Evolutionary conservation across 2,329 filamentous ascomycete genomes (phyloP).

Genomic region (Aspergillus luchuensis): DNA sequence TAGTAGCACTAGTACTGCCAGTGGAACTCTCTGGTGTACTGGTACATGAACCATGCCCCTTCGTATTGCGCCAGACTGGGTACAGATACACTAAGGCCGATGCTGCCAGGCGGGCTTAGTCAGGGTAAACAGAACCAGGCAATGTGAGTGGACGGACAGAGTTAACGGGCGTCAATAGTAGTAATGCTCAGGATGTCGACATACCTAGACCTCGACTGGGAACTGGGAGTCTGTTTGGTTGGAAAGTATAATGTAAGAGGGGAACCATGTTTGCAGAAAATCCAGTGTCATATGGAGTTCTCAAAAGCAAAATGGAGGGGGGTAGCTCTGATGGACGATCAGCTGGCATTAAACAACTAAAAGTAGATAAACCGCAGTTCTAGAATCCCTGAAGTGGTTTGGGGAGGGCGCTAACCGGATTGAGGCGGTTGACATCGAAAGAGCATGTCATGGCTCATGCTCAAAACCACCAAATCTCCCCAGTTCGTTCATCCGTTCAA

Average conservation of each 20-base stretch:
- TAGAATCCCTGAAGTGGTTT: conserved; percentile 29
- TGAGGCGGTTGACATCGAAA: conserved; percentile 29
- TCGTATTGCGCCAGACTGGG: not conserved
- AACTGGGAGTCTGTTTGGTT: no score
- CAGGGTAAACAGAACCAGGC: not conserved
- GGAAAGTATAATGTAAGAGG: no score
- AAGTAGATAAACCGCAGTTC: conserved; percentile 12
- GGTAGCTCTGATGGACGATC: not conserved
- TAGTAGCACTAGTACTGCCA: no score
- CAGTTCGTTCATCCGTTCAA: conserved; percentile 15
- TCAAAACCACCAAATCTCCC: conserved; percentile 25
- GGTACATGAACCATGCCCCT: not conserved
- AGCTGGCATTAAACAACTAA: not conserved
- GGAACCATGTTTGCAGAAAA: no score
- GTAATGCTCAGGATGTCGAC: not conserved
- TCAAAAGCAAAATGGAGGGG: not conserved
- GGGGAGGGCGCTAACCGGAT: conserved; percentile 26
- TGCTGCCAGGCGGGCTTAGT: not conserved
- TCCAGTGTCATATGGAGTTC: no score
- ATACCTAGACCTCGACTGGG: no score
- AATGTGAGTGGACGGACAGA: not conserved
- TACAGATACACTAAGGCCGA: not conserved
- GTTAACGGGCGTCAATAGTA: not conserved
- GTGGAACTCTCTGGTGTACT: no score
- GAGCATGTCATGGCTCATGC: conserved; percentile 30